Evolutionary conservation across 2,329 filamentous ascomycete genomes (phyloP).

Genomic region (Clonostachys sp.): DNA sequence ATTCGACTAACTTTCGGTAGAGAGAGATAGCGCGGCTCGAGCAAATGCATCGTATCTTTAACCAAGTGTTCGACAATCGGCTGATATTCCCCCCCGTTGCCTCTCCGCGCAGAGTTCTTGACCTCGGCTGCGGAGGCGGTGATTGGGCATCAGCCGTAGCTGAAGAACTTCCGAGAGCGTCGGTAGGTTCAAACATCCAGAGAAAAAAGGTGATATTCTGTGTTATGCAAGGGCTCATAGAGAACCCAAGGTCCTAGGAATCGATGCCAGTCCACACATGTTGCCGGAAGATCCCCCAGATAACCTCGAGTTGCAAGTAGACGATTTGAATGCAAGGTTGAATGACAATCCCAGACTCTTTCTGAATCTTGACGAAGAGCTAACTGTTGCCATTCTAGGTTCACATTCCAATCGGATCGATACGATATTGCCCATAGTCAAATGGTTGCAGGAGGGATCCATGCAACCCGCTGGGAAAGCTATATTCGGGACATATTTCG

Average conservation of each 20-base stretch:
- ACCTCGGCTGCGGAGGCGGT: conserved; percentile 69
- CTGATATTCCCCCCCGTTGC: conserved; percentile 66
- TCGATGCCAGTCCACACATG: conserved; percentile 70
- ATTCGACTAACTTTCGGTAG: conserved; percentile 29
- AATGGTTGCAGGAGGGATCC: conserved; percentile 67
- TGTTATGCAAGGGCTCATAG: too few species aligned
- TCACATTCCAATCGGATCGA: conserved; percentile 63
- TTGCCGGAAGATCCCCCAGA: conserved; percentile 58
- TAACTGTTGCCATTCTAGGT: conserved; percentile 26
- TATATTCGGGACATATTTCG: conserved; percentile 75
- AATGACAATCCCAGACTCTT: not conserved
- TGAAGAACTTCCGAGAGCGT: conserved; percentile 55
- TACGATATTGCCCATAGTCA: conserved; percentile 85
- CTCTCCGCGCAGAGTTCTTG: conserved; percentile 55
- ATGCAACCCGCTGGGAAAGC: conserved; percentile 65
- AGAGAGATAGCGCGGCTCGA: conserved; percentile 64
- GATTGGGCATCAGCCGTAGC: conserved; percentile 69
- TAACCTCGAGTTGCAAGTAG: conserved; percentile 68
- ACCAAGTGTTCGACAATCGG: conserved; percentile 59
- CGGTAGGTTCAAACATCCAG: conserved; percentile 40
- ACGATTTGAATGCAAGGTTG: conserved; percentile 61
- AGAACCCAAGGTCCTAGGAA: conserved; percentile 55
- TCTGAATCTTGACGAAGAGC: not conserved
- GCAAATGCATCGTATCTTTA: conserved; percentile 58
- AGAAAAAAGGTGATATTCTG: not conserved